Evolutionary conservation across 495 filamentous ascomycete species (phyloP), one percentile per base, ranked within the genome.

Genomic region (Collariella sp.): DNA sequence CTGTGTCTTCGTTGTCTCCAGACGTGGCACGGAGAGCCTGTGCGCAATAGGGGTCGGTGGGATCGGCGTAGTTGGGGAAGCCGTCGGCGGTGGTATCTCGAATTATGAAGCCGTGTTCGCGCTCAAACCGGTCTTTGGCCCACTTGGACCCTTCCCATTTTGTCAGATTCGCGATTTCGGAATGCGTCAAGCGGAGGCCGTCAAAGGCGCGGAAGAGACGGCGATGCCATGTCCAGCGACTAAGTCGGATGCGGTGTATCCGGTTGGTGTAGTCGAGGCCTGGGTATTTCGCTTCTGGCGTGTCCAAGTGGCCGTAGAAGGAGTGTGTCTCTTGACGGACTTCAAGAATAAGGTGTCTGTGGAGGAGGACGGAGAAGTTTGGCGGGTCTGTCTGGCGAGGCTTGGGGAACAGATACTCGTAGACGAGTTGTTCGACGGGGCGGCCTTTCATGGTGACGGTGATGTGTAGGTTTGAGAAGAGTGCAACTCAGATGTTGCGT

Each of bases 61-160:
- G 75, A 50, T 78, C 74, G 20, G 75, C 69, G 70, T 73, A 83
- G 26, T 71, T 62, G 3, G 62, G 59, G 55, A 95, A 83, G 15
- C 75, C 79, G 61, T 87, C 79, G 51, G 82, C 82, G 1, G 89
- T 89, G 3, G 90, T 95, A 66, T 96, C 90, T 53, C 70, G 69
- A 58, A 96, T 88, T 19, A 62, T 74, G 43, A 85, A 74, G 3
- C 83, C 81, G 60, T 88, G 82, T 63, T 95, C 88, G 39, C 74
- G 73, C 71, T 96, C 90, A 65, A 86, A 95, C 13, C 84, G 80
- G 64, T 91, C 83, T 54, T 89, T 85, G 26, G 90, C 90, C 75
- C 85, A 94, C 59, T 86, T 85, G 47, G 90, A 95, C n/a, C 90
- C 90, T 65, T 95, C 88, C 90, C 90, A 96, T 62, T 86, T 86